These are phyloP conservation scores for rapeseed (Brassica napus) DNA, from an alignment of 345 rosid genomes.

Conservation along the genomic window DNA sequence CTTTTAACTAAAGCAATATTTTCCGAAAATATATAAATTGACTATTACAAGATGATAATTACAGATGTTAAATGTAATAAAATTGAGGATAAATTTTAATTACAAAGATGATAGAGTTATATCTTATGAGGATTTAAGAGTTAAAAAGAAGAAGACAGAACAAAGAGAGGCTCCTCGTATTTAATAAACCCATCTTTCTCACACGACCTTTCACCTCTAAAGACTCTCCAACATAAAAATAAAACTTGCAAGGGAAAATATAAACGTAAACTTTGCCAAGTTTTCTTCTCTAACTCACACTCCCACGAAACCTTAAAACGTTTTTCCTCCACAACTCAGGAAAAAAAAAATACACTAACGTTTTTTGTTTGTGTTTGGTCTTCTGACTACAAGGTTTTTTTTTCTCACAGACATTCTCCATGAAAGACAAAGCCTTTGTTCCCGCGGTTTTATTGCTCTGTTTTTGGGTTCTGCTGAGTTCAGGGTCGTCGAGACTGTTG, in stretches of 20 bases:
- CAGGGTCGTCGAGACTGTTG: slow-evolving; percentile 19
- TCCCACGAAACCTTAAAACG: slow-evolving; percentile 31
- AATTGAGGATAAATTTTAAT: background rate
- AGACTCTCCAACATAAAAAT: background rate
- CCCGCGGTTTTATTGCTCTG: slow-evolving; percentile 27
- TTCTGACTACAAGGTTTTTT: slow-evolving; percentile 8
- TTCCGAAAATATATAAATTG: background rate
- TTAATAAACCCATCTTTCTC: slow-evolving; percentile 56
- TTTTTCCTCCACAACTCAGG: slow-evolving; percentile 15
- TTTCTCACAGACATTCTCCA: slow-evolving; percentile 10
- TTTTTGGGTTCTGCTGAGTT: slow-evolving; percentile 4
- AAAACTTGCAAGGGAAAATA: background rate
- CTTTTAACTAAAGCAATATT: background rate
- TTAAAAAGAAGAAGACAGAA: background rate
- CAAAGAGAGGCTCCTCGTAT: slow-evolving; percentile 50
- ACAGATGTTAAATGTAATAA: background rate
- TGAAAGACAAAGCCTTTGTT: slow-evolving; percentile 33
- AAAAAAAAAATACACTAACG: background rate
- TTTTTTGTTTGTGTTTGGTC: background rate
- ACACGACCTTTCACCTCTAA: slow-evolving; percentile 49
- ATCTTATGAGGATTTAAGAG: background rate
- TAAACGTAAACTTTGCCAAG: slow-evolving; percentile 33
- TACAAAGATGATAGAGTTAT: background rate
- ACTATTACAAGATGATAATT: background rate
- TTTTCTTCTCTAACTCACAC: slow-evolving; percentile 15